A percentile compares a stretch with the other conserved stretches of the same genome.
Evolutionary conservation across 768 basidiomycete genomes (phyloP).

Genomic region (Saitozyma podzolica): DNA sequence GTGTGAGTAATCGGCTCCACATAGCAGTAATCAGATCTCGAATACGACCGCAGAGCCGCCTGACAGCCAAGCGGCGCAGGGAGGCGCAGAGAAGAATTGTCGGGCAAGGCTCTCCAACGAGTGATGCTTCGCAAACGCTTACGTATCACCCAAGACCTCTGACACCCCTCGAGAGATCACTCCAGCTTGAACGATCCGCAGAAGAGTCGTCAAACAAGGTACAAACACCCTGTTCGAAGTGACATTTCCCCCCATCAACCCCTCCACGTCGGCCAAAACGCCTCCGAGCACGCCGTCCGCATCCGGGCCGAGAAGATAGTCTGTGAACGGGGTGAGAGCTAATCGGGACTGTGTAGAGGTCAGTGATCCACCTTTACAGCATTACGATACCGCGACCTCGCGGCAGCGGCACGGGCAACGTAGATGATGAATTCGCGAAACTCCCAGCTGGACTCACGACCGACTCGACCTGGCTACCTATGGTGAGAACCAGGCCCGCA

Average conservation of each 20-base stretch:
- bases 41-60: too few relatives aligned
- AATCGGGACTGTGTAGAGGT: conserved; percentile 26
- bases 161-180: too few relatives aligned
- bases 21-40: too few relatives aligned
- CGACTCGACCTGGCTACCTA: conserved; percentile 80
- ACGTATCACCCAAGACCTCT: too few relatives aligned
- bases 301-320: neutral
- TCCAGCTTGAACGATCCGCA: conserved; percentile 52
- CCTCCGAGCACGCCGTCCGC: neutral
- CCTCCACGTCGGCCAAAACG: conserved; percentile 63
- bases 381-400: too few relatives aligned
- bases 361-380: too few relatives aligned
- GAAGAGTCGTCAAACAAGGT: conserved; percentile 74
- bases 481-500: conserved; percentile 64
- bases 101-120: too few relatives aligned
- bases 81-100: too few relatives aligned
- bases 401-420: too few relatives aligned
- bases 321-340: conserved; percentile 34
- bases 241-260: conserved; percentile 60
- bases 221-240: conserved; percentile 71
- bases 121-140: too few relatives aligned
- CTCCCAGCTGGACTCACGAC: conserved; percentile 61
- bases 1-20: neutral
- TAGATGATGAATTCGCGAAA: conserved; percentile 11
- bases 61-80: too few relatives aligned